Evolutionary conservation across 768 basidiomycete species (phyloP), one percentile per base, ranked within the genome.

Genomic region (Pulveroboletus sp.): DNA sequence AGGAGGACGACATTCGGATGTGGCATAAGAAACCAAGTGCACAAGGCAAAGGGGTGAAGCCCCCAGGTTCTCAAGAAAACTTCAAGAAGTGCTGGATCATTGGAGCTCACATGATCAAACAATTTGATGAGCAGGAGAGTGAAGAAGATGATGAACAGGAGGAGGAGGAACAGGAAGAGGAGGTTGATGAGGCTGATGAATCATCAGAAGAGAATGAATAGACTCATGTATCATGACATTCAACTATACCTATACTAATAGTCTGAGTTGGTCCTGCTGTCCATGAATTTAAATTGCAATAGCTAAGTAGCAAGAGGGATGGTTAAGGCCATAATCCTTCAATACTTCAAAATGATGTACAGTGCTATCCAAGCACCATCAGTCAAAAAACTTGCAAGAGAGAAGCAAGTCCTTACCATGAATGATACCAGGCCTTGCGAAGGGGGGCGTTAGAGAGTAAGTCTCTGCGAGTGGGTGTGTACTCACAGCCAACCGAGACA

Each of bases 1-100:
- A 89, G 42, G 93, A 93, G 60, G 87, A 91, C 43, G 86, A 92
- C 55, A 86, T 97, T 56, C 81, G 89, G n/a, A 75, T 72, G 42
- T 99, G 95, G 95, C 85, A 93, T 67, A 72, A 65, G 45, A 74
- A 71, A 43, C 76, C 79, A 20, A 70, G 62, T 41, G 80, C 83
- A 24, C 76, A 74, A 62, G 87, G 77, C 27, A 73, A 72, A 44
- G 78, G 73, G 8, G 55, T 73, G 20, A 74, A 73, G 44, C 53
- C 68, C 12, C 73, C 71, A 5, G 53, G 59, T 19, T 60, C 73
- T 31, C 62, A 66, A 27, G 85, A 84, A 47, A 85, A 83, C 57
- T 61, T 86, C 45, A 73, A 75, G 62, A 85, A 78, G 62, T 82
- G 82, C 63, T 83, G 89, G 89, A 63, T 73, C 47, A 73, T 91